Evolutionary conservation across 345 rosid genomes (phyloP).

Genomic region (Eutrema yunnanense): DNA sequence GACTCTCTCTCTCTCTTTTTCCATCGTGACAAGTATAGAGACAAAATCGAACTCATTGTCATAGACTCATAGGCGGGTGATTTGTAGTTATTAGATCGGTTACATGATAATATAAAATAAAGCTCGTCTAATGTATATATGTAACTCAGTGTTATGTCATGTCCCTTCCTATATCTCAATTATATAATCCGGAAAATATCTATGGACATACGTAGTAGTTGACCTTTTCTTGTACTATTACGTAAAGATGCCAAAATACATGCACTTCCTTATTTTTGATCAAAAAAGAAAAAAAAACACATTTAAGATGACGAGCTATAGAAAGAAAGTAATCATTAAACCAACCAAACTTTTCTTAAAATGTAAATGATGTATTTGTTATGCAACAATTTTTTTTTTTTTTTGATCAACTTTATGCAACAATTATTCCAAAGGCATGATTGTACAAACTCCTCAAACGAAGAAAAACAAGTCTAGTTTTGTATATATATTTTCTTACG

Average conservation of each 20-base stretch:
- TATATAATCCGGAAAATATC: neutral
- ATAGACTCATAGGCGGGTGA: neutral
- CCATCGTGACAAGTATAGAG: neutral
- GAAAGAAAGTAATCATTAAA: neutral
- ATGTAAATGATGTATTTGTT: neutral
- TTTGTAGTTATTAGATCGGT: neutral
- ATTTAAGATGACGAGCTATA: neutral
- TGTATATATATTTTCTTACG: neutral
- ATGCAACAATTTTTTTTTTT: too few species aligned
- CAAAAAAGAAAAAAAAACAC: neutral
- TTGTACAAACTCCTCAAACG: neutral
- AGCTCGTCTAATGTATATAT: neutral
- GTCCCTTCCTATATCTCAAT: neutral
- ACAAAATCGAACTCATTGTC: conserved; percentile 9
- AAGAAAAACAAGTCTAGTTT: neutral
- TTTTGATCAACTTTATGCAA: too few species aligned
- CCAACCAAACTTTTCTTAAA: neutral
- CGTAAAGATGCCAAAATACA: neutral
- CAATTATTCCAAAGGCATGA: neutral
- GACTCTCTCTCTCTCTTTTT: neutral
- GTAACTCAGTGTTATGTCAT: conserved; percentile 12
- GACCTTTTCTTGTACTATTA: conserved; percentile 16
- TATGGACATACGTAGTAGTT: neutral
- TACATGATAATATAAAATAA: conserved; percentile 13
- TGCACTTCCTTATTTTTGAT: neutral